Evolutionary conservation across 2,329 filamentous ascomycete species (phyloP), one percentile per base, ranked within the genome.

Genomic region (Pyrenophora graminea): DNA sequence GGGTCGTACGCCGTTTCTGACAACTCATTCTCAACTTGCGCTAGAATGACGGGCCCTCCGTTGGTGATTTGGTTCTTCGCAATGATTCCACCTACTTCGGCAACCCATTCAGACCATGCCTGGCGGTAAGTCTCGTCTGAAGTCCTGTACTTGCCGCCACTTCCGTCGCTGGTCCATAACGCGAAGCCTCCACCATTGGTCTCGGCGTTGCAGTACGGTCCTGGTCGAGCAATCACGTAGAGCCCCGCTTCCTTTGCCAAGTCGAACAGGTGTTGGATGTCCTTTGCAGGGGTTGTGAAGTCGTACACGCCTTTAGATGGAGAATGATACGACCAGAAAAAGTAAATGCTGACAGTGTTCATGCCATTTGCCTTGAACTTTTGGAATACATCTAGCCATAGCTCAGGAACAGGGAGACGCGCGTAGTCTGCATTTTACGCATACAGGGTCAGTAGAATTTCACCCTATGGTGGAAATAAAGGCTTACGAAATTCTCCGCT

Each of bases 381-480:
- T 45, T 83, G 79, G 49, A 83, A 80, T 30, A 83, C 77, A 55
- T 82, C 80, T 32, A 79, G 59, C 68, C 81, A 83, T 21, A 83
- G 58, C 44, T 82, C 80, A 0, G 80, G 80, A 0, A 82, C 79
- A 0, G 80, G 81, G 30, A 83, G 72, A 3, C 80, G 74, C 55
- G 77, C 74, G 48, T 82, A 82, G 55, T 82, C 48, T 51, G 32
- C 7, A 4, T 25, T 19, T 23, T 7, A 15, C 33, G 7, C 10
- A 21, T 9, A 45, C 10, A 21, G 15, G 7, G 12, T 38, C 13
- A 31, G 30, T 7, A 18, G 9, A 6, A 30, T 12, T 34, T 25
- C 17, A 6, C 4, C 13, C 18, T 15, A 21, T 13, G 10, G 17
- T 3, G 3, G 43, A 25, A 8, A 19, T 25, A 47, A 32, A 7